Conservation (phyloP, 2,329 filamentous ascomycete species). For the Nemania diffusa region DNA sequence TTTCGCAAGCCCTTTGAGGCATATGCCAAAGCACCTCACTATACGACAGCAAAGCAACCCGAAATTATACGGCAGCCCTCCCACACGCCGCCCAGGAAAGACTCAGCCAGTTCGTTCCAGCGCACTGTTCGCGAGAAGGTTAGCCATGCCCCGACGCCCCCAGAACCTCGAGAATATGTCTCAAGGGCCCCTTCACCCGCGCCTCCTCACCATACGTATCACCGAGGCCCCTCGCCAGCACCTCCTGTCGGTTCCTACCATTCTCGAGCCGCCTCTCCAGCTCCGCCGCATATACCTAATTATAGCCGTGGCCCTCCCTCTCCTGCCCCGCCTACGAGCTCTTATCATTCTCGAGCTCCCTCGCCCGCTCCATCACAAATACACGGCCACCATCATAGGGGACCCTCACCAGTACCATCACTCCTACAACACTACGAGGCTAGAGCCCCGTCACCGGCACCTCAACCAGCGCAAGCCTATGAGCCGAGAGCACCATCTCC, state of each 20-base stretch:
- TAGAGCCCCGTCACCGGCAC: constrained; percentile 55
- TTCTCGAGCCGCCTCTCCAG: constrained; percentile 50
- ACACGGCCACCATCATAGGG: constrained; percentile 50
- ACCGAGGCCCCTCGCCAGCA: constrained; percentile 50
- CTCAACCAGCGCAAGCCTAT: constrained; percentile 43
- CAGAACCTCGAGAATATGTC: constrained; percentile 39
- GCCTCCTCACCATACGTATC: constrained; percentile 37
- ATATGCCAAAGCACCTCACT: constrained; percentile 73
- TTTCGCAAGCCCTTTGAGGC: constrained; percentile 75
- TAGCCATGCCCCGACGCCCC: constrained; percentile 39
- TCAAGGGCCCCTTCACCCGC: constrained; percentile 51
- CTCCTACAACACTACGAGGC: constrained; percentile 40
- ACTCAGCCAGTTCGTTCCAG: constrained; percentile 55
- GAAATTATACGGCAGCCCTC: constrained; percentile 62
- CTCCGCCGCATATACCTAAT: constrained; percentile 47
- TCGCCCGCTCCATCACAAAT: constrained; percentile 52
- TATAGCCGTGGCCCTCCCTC: constrained; percentile 51
- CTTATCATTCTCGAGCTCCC: constrained; percentile 42
- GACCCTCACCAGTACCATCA: constrained; percentile 50
- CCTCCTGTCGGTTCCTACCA: constrained; percentile 45
- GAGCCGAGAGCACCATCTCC: constrained; percentile 53
- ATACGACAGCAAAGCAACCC: constrained; percentile 70
- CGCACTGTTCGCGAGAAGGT: constrained; percentile 39
- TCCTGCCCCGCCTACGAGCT: constrained; percentile 45
- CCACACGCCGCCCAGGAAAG: constrained; percentile 51